phyloP scores from a whole-genome alignment of 345 rosid genomes.

The Murraya koenigii region DNA sequence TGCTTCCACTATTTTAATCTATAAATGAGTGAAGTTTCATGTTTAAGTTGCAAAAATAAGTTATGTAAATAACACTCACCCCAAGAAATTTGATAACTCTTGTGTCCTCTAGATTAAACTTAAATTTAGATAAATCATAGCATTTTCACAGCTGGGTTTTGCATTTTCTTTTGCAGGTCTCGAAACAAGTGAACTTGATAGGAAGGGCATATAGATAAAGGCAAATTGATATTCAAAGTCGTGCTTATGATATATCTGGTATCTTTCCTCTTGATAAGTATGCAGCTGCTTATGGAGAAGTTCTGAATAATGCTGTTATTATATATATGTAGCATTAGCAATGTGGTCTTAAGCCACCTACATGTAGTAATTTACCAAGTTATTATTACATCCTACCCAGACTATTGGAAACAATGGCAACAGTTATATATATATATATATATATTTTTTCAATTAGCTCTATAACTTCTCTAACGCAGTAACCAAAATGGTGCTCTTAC shows the following conservation, averaged over 20 bases:
- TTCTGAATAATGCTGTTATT: background rate
- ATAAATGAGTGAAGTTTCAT: background rate
- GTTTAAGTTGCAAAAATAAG: background rate
- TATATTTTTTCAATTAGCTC: no score
- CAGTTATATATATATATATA: background rate
- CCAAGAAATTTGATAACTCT: background rate
- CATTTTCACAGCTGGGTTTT: background rate
- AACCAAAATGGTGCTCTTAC: background rate
- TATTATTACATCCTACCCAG: background rate
- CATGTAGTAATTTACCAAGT: constrained; percentile 3
- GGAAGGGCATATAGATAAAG: constrained; percentile 4
- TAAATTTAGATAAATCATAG: background rate
- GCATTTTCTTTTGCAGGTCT: constrained; percentile 4
- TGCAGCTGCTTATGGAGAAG: background rate
- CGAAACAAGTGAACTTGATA: background rate
- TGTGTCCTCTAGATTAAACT: background rate
- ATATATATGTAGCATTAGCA: background rate
- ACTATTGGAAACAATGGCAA: background rate
- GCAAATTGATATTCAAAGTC: background rate
- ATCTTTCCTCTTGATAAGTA: background rate
- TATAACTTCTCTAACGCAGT: background rate
- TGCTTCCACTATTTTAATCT: background rate
- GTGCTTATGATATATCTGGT: background rate
- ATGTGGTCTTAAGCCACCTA: background rate
- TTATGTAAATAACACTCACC: no score